Evolutionary conservation across 139 green algal species (phyloP).

Genomic region (Ulvella scutata): DNA sequence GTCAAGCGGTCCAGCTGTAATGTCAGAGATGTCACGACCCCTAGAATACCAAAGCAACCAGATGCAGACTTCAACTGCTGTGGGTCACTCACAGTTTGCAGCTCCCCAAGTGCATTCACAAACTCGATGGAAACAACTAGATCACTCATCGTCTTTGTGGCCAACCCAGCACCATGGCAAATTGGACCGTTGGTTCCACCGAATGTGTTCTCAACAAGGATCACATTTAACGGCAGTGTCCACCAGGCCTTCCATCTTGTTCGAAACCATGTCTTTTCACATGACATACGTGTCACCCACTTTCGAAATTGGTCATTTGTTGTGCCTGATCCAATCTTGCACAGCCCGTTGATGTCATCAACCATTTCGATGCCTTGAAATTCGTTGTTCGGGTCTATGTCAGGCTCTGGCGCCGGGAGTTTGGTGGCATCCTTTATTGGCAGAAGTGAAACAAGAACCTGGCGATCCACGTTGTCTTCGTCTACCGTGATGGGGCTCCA

Average conservation of each 20-base stretch:
- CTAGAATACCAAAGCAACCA: constrained; percentile 2
- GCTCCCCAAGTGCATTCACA: constrained; percentile 1
- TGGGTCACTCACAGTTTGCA: background rate
- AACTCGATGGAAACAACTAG: background rate
- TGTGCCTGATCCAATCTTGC: background rate
- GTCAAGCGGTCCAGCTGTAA: background rate
- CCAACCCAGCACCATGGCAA: background rate
- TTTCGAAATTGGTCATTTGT: background rate
- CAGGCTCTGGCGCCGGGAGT: background rate
- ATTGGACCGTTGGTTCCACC: constrained; percentile 1
- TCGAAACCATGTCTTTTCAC: too few species aligned
- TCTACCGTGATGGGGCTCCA: too few species aligned
- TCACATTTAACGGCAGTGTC: background rate
- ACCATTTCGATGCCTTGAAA: background rate
- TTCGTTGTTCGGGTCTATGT: background rate
- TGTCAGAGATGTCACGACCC: background rate
- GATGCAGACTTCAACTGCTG: background rate
- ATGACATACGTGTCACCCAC: background rate
- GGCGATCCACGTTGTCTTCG: background rate
- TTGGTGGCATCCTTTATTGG: background rate
- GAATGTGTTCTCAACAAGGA: background rate
- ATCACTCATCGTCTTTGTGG: background rate
- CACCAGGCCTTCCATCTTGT: too few species aligned
- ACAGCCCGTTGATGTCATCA: background rate
- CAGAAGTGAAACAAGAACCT: background rate